Conservation (phyloP, 78 protist species). For the Corallochytrium limacisporum region DNA sequence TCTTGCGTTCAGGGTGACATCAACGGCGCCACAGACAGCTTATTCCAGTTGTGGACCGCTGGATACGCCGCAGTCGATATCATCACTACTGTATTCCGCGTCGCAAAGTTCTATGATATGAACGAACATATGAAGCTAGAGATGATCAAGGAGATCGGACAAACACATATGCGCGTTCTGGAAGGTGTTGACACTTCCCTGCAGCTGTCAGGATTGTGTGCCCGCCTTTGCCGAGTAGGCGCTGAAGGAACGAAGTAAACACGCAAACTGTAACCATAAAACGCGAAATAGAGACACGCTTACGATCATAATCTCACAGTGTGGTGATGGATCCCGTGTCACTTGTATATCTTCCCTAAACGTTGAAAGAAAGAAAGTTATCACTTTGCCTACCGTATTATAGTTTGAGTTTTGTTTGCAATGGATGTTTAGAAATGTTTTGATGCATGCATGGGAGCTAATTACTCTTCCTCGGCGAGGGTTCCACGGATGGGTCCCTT, state of each 20-base stretch:
- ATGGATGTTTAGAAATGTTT: too few species aligned
- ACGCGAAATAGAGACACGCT: too few species aligned
- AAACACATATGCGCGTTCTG: constrained; percentile 52
- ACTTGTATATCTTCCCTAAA: too few species aligned
- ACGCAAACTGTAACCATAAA: too few species aligned
- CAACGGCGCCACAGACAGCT: background rate
- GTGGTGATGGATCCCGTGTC: too few species aligned
- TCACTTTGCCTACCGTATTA: too few species aligned
- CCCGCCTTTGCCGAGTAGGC: constrained; percentile 33
- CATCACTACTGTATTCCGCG: constrained; percentile 45
- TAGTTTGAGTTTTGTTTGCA: too few species aligned
- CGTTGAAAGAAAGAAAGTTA: too few species aligned
- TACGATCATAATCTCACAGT: too few species aligned
- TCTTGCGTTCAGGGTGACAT: background rate
- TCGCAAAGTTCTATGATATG: constrained; percentile 10
- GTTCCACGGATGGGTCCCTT: too few species aligned
- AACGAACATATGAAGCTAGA: constrained; percentile 52
- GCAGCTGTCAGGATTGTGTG: constrained; percentile 77
- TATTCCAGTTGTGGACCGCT: constrained; percentile 5
- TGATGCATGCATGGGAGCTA: too few species aligned
- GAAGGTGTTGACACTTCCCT: constrained; percentile 71
- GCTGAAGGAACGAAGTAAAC: background rate
- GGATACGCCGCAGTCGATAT: constrained; percentile 78
- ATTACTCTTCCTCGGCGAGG: too few species aligned
- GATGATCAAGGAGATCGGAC: constrained; percentile 67